Evolutionary conservation across 2,329 filamentous ascomycete genomes (phyloP), one percentile per base, ranked within the genome.

Genomic region (Exophiala lecanii-corni): DNA sequence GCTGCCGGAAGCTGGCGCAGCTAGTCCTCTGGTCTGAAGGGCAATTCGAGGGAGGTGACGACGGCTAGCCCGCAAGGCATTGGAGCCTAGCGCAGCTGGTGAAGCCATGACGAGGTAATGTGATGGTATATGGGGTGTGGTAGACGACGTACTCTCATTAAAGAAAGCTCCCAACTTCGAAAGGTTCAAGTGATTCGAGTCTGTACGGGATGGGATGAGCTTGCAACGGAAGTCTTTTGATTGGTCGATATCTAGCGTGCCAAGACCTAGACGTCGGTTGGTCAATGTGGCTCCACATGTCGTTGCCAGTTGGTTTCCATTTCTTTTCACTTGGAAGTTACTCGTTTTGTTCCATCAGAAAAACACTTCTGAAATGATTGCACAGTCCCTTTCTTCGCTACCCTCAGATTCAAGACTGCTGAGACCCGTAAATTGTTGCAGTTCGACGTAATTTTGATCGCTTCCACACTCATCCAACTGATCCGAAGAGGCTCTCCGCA

Each of bases 1-100:
- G 58, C 86, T 82, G 53, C 79, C 79, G 69, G 74, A 85, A 71
- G 79, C 76, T 58, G 86, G 74, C 56, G 79, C 68, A 59, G 81
- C 80, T 59, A 85, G 75, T 55, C 75, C 74, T 64, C 82, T 76
- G 67, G 73, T 73, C 64, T 73, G 70, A 59, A 66, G 63, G 58
- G 71, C 64, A 53, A 67, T 62, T 62, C 76, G 77, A 67, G 76
- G 75, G 73, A 76, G 70, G 66, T 76, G 70, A 62, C 70, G 70
- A 60, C 75, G 73, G 65, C 78, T 69, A 65, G 75, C 75, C 67
- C 76, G 76, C 70, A 78, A 75, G 63, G 78, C 77, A 68, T 74
- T 74, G 65, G 78, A 74, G 68, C 76, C 73, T 65, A 82, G 69
- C 66, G 76, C 73, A 64, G 78, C 77, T 68, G 79, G 77, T 68